Percentiles rank a stretch among this genome's conserved stretches.
These are phyloP conservation scores for Tolypocladium ovalisporum DNA, from an alignment of 2,329 filamentous ascomycete genomes.

Conservation along the genomic window DNA sequence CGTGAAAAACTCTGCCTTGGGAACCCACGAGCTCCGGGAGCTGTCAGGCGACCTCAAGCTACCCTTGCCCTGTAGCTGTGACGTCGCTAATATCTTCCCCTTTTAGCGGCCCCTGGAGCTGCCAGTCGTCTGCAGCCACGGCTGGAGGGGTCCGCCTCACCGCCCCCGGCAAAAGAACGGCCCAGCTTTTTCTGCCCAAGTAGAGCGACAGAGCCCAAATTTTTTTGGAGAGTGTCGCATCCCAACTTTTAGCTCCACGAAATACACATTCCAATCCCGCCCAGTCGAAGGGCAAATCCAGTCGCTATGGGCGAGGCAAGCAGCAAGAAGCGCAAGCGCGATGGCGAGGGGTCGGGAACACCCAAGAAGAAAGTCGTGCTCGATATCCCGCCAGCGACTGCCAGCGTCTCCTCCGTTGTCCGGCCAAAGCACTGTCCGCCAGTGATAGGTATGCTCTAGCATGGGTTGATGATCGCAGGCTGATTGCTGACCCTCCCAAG, in stretches of 20 bases:
- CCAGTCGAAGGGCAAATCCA: background rate
- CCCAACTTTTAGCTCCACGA: background rate
- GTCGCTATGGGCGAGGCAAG: conserved; percentile 25
- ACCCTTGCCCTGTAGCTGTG: background rate
- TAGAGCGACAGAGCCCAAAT: conserved; percentile 11
- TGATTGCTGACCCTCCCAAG: conserved; percentile 14
- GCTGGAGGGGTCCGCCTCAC: conserved; percentile 8
- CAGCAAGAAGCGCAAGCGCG: conserved; percentile 44
- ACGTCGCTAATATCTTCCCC: background rate
- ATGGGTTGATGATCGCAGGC: background rate
- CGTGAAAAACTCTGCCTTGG: background rate
- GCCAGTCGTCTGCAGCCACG: background rate
- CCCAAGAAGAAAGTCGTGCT: conserved; percentile 43
- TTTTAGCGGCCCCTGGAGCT: background rate
- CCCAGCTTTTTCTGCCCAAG: conserved; percentile 10
- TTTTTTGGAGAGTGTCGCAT: conserved; percentile 16
- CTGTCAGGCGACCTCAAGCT: background rate
- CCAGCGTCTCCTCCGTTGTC: conserved; percentile 35
- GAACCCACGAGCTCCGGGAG: background rate
- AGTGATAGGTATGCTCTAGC: conserved; percentile 34
- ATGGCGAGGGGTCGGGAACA: conserved; percentile 26
- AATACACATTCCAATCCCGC: background rate
- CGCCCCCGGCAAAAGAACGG: conserved; percentile 17
- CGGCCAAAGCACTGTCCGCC: conserved; percentile 37
- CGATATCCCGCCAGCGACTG: conserved; percentile 25